phyloP scores from a whole-genome alignment of 2,329 filamentous ascomycete genomes.

The Fonsecaea pedrosoi region DNA sequence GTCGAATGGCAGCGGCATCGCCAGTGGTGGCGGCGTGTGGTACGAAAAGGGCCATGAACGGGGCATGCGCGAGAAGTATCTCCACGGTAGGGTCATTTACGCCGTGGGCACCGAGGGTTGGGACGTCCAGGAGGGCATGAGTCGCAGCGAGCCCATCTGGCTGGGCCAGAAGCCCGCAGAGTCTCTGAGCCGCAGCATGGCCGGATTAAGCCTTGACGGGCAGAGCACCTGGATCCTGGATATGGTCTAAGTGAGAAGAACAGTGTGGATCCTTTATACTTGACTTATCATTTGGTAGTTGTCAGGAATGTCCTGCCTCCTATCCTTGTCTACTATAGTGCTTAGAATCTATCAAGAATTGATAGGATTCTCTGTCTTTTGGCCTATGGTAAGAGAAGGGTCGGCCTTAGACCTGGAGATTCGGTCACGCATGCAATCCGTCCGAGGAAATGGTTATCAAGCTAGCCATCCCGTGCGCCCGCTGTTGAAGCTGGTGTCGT shows the following conservation, averaged over 20 bases:
- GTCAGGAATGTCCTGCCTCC: too few species aligned
- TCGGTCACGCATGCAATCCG: too few species aligned
- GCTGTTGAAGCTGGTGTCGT: too few species aligned
- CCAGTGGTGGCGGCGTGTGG: constrained; percentile 31
- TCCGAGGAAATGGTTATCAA: too few species aligned
- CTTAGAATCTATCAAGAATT: too few species aligned
- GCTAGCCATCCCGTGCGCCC: too few species aligned
- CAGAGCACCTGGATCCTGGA: constrained; percentile 35
- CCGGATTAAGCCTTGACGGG: constrained; percentile 7
- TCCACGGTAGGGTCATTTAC: constrained; percentile 53
- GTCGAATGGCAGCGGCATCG: constrained; percentile 19
- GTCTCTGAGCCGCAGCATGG: constrained; percentile 25
- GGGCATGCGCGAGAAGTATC: constrained; percentile 29
- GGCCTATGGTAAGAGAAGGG: too few species aligned
- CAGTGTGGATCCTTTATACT: too few species aligned
- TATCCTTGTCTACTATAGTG: too few species aligned
- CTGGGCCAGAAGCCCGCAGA: constrained; percentile 47
- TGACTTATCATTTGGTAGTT: too few species aligned
- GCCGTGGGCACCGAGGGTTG: constrained; percentile 53
- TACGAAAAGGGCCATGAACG: constrained; percentile 34
- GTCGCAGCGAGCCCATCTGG: constrained; percentile 52
- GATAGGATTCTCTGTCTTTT: too few species aligned
- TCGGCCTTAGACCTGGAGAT: too few species aligned
- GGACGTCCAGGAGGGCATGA: constrained; percentile 54
- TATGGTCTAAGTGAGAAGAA: constrained; percentile 19